These are phyloP conservation scores for Escovopsis sp. DNA, from an alignment of 2,329 filamentous ascomycete species.

Conservation along the genomic window DNA sequence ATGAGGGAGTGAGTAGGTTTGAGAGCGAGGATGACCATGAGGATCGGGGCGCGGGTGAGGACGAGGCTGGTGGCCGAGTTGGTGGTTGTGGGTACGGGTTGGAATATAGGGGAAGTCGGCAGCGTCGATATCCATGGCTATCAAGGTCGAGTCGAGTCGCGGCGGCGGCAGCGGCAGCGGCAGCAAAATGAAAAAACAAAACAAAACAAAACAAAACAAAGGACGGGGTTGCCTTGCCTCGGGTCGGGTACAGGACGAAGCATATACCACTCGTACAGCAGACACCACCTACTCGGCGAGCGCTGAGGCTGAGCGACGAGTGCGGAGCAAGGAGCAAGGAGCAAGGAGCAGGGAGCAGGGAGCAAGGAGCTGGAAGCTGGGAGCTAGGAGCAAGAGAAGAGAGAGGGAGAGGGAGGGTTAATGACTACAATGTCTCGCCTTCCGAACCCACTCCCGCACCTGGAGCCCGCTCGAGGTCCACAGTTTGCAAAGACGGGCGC, in stretches of 20 bases:
- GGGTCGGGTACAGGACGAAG: not conserved
- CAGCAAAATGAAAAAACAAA: not conserved
- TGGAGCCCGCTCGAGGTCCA: no score
- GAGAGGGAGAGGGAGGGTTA: no score
- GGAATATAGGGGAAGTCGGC: constrained; percentile 19
- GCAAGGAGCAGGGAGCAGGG: no score
- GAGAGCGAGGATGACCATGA: not conserved
- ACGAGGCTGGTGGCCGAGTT: not conserved
- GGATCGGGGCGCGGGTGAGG: not conserved
- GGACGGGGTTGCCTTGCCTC: not conserved
- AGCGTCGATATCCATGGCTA: constrained; percentile 15
- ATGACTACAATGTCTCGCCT: no score
- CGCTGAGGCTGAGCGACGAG: no score
- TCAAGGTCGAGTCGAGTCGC: constrained; percentile 1
- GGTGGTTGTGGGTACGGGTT: constrained; percentile 11
- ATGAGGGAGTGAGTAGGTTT: constrained; percentile 6
- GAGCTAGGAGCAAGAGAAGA: no score
- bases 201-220: not conserved
- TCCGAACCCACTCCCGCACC: no score
- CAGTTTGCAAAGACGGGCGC: no score
- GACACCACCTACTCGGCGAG: no score
- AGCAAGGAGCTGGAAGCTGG: no score
- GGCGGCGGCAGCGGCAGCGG: constrained; percentile 6
- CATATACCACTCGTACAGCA: no score
- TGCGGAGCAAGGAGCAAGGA: no score